Evolutionary conservation across 345 rosid genomes (phyloP).

Genomic region (Eucalyptus polybractea): DNA sequence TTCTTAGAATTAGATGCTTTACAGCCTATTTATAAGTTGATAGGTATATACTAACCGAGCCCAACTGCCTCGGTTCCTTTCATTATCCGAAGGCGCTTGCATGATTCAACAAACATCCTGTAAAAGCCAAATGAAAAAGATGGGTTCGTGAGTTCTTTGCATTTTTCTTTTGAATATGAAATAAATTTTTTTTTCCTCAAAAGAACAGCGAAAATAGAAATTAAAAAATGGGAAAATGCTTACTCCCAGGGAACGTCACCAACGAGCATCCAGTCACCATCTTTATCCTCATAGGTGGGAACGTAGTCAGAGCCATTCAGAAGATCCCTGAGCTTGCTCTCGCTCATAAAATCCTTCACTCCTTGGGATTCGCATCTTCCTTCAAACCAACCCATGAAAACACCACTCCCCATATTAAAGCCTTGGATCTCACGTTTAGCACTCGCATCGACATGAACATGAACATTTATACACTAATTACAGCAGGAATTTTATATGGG

Average conservation of each 20-base stretch:
- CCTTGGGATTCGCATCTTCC: constrained; percentile 67
- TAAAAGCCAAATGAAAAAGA: not conserved
- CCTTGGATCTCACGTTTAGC: not conserved
- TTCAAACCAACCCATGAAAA: not conserved
- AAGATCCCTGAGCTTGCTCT: constrained; percentile 59
- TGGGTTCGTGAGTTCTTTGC: not conserved
- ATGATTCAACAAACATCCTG: constrained; percentile 90
- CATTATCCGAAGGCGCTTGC: constrained; percentile 85
- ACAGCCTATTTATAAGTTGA: not conserved
- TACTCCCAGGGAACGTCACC: constrained; percentile 99
- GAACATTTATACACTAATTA: not conserved
- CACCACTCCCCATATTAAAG: not conserved
- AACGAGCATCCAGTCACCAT: constrained; percentile 95
- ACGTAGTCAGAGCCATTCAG: constrained; percentile 65
- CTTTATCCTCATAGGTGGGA: constrained; percentile 91
- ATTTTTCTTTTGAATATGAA: not conserved
- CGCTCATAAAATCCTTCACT: constrained; percentile 66
- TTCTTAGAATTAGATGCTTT: not conserved
- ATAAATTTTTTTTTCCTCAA: not conserved
- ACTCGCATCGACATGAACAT: not conserved
- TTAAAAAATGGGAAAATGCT: not conserved
- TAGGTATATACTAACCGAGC: constrained; percentile 31
- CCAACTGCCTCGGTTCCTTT: constrained; percentile 78
- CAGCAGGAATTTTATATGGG: not conserved
- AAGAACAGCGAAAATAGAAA: not conserved